These are phyloP conservation scores for Dactylellina sp. DNA, from an alignment of 2,329 filamentous ascomycete species.

Conservation along the genomic window DNA sequence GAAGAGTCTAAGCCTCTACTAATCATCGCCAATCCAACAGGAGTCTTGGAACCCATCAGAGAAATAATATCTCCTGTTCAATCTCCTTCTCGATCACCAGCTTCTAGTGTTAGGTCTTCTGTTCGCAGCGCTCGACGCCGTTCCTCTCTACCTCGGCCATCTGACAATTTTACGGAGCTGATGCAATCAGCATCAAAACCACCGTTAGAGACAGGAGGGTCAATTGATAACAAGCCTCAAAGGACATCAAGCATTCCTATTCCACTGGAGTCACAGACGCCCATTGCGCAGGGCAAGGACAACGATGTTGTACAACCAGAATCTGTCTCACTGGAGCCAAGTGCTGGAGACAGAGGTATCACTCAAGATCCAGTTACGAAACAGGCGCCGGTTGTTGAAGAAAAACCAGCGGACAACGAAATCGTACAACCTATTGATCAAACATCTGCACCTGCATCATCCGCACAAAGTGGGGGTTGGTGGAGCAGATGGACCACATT, in stretches of 20 bases:
- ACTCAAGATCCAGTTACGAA: neutral
- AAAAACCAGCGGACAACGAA: neutral
- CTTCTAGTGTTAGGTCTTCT: conserved; percentile 6
- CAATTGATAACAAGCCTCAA: conserved; percentile 9
- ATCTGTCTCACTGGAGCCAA: neutral
- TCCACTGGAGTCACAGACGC: neutral
- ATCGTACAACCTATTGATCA: neutral
- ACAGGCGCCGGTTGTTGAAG: neutral
- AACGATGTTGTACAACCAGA: neutral
- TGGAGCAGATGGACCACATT: conserved; percentile 49
- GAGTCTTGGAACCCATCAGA: neutral
- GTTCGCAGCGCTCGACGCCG: neutral
- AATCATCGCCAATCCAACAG: neutral
- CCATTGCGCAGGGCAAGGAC: neutral
- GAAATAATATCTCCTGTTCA: conserved; percentile 11
- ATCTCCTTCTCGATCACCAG: conserved; percentile 13
- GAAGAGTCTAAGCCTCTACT: neutral
- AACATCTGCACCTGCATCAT: neutral
- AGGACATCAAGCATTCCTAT: conserved; percentile 28
- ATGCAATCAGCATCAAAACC: conserved; percentile 8
- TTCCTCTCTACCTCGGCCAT: conserved; percentile 10
- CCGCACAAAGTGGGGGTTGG: conserved; percentile 25
- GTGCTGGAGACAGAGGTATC: neutral
- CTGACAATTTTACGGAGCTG: conserved; percentile 8
- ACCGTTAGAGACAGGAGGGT: conserved; percentile 3